Conservation (phyloP, 768 basidiomycete species). For the Phylloporus rhodoxanthus region DNA sequence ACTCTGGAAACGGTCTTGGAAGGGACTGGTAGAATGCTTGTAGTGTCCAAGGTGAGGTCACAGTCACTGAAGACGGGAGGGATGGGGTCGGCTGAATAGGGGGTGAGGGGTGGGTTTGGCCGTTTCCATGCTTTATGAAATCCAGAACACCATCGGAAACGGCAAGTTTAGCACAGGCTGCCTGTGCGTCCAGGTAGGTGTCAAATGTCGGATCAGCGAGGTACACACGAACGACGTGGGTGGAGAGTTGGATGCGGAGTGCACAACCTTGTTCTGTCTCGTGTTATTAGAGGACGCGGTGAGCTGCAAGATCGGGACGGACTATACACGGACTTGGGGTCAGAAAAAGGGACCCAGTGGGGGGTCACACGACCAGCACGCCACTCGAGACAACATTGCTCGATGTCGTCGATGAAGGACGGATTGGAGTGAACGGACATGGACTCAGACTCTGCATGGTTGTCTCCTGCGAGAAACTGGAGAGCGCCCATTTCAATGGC, state of each 20-base stretch:
- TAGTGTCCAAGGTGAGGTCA: conserved; percentile 34
- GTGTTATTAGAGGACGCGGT: neutral
- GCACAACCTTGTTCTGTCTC: conserved; percentile 49
- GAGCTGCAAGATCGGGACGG: conserved; percentile 13
- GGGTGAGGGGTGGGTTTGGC: conserved; percentile 38
- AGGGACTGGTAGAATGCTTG: conserved; percentile 61
- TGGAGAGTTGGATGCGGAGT: conserved; percentile 48
- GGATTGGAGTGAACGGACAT: neutral
- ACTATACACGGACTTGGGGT: conserved; percentile 42
- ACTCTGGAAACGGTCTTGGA: conserved; percentile 57
- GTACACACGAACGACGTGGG: conserved; percentile 46
- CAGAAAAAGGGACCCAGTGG: conserved; percentile 47
- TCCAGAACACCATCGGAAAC: conserved; percentile 49
- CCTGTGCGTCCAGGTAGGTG: conserved; percentile 41
- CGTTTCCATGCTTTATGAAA: conserved; percentile 53
- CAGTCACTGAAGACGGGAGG: conserved; percentile 4
- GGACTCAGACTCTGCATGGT: neutral
- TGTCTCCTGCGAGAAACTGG: conserved; percentile 35
- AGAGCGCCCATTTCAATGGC: conserved; percentile 58
- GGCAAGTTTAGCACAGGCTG: conserved; percentile 50
- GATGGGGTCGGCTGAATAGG: conserved; percentile 6
- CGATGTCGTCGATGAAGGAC: conserved; percentile 38
- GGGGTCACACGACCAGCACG: conserved; percentile 46
- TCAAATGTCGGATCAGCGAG: conserved; percentile 43
- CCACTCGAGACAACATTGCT: conserved; percentile 51